Conservation (phyloP, 2,329 filamentous ascomycete genomes). For the Apiospora kogelbergensis region DNA sequence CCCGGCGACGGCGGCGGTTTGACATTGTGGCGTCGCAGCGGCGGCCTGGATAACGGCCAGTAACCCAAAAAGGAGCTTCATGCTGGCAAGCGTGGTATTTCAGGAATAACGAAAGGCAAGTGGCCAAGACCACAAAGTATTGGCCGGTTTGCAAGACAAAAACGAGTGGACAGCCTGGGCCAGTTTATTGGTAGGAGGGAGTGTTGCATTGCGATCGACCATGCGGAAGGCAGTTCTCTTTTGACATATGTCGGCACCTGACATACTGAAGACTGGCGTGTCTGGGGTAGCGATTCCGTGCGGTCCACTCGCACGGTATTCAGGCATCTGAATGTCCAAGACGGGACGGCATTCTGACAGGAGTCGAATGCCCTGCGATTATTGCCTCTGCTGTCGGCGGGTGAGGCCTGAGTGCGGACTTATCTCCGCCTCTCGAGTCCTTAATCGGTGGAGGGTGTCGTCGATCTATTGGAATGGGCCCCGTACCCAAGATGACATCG, state of each 20-base stretch:
- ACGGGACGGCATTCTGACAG: not conserved
- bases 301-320: not conserved
- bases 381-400: not conserved
- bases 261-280: not conserved
- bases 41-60: not conserved
- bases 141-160: not conserved
- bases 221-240: not conserved
- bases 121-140: not conserved
- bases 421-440: not conserved
- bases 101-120: not conserved
- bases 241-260: not conserved
- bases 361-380: not conserved
- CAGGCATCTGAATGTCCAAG: not conserved
- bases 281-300: not conserved
- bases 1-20: not conserved
- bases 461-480: not conserved
- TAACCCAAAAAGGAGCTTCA: not conserved
- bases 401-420: not conserved
- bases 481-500: constrained; percentile 2
- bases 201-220: not conserved
- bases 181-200: not conserved
- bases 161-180: not conserved
- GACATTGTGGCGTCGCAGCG: not conserved
- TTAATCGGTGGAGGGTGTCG: not conserved
- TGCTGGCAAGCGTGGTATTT: not conserved